A percentile compares a stretch with the other conserved stretches of the same genome.
These are phyloP conservation scores for Alternaria alternata DNA, from an alignment of 2,329 filamentous ascomycete species.

Conservation along the genomic window DNA sequence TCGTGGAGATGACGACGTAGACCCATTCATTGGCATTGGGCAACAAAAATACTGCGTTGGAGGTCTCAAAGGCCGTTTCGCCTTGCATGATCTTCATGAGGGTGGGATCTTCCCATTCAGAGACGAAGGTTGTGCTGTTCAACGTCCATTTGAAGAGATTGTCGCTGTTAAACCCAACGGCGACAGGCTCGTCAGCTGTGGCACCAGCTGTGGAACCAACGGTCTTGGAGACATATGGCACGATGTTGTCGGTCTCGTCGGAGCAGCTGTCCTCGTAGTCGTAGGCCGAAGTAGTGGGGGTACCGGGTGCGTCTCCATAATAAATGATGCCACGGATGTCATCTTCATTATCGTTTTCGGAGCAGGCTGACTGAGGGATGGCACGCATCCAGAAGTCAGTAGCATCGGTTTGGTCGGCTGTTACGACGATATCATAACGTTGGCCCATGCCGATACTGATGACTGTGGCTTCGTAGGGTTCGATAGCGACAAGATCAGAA, in stretches of 20 bases:
- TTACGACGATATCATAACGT: constrained; percentile 50
- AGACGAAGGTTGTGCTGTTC: constrained; percentile 50
- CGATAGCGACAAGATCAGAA: constrained; percentile 54
- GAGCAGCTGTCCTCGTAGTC: constrained; percentile 47
- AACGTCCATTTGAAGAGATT: constrained; percentile 54
- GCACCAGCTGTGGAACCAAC: constrained; percentile 37
- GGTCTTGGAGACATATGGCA: constrained; percentile 43
- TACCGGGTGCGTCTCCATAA: constrained; percentile 35
- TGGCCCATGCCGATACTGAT: constrained; percentile 55
- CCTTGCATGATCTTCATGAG: constrained; percentile 47
- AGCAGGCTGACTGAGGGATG: constrained; percentile 52
- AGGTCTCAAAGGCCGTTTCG: constrained; percentile 41
- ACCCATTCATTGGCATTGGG: constrained; percentile 45
- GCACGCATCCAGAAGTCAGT: constrained; percentile 49
- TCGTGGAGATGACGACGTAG: constrained; percentile 52
- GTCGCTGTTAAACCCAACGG: constrained; percentile 42
- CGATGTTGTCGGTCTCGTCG: constrained; percentile 45
- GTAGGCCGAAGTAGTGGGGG: constrained; percentile 46
- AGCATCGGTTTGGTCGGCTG: constrained; percentile 38
- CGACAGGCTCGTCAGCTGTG: constrained; percentile 38
- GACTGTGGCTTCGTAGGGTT: constrained; percentile 51
- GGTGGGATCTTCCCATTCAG: constrained; percentile 52
- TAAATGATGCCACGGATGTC: constrained; percentile 53
- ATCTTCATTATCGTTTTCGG: constrained; percentile 41
- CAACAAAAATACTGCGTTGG: constrained; percentile 38